phyloP scores from a whole-genome alignment of 371 early-diverging fungal genomes.

The Ecytonucleospora hepatopenaei region DNA sequence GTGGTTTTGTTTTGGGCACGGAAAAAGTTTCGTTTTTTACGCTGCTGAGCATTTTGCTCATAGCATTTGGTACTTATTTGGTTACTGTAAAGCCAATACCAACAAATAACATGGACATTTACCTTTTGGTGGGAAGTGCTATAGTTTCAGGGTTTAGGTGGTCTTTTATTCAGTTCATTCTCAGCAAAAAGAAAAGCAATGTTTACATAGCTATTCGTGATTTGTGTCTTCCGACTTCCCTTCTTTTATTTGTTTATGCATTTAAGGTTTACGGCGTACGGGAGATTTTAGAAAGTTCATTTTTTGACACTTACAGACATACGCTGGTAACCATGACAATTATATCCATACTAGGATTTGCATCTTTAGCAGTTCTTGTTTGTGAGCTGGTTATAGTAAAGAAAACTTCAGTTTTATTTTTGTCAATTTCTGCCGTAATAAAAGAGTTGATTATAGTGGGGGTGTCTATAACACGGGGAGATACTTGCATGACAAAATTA shows the following conservation, averaged over 20 bases:
- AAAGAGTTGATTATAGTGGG: constrained; percentile 55
- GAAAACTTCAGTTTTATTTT: constrained; percentile 49
- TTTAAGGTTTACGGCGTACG: constrained; percentile 37
- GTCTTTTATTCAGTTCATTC: constrained; percentile 55
- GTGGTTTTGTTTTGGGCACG: constrained; percentile 50
- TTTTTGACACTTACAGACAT: constrained; percentile 23
- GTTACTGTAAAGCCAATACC: constrained; percentile 39
- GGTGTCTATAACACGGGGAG: constrained; percentile 35
- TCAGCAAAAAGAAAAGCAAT: constrained; percentile 31
- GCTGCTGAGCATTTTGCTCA: constrained; percentile 47
- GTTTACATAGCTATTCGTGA: constrained; percentile 39
- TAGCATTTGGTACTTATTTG: constrained; percentile 52
- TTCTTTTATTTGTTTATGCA: constrained; percentile 42
- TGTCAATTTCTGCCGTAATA: constrained; percentile 46
- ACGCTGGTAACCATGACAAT: constrained; percentile 27
- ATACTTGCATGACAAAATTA: constrained; percentile 25
- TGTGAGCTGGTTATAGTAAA: constrained; percentile 52
- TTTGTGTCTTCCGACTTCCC: constrained; percentile 47
- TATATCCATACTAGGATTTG: constrained; percentile 34
- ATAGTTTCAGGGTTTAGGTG: constrained; percentile 55
- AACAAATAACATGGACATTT: constrained; percentile 27
- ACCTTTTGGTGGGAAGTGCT: constrained; percentile 36
- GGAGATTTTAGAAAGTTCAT: constrained; percentile 39
- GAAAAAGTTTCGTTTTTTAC: constrained; percentile 42
- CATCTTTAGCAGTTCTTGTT: constrained; percentile 40